Evolutionary conservation across 176 grass and related monocot genomes (phyloP), one percentile per base, ranked within the genome.

Genomic region (Aegilops umbellulata): DNA sequence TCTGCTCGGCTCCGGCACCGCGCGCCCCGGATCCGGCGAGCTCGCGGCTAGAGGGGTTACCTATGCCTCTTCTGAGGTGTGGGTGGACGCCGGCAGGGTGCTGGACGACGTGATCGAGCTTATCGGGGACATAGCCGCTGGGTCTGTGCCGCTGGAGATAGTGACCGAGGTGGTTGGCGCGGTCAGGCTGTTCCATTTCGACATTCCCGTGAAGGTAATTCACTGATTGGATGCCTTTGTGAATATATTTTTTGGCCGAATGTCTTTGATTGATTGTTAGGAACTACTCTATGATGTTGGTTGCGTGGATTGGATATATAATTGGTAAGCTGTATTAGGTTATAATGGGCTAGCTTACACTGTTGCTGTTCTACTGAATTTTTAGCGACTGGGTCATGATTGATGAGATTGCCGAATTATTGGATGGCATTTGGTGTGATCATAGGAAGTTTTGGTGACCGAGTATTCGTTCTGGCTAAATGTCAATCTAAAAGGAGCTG

Each of bases 151-250:
- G 46, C 76, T 91, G 76, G 89, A 91, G 35, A 87, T 87, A 58
- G 81, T 91, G 4, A 87, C 89, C 5, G 85, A 91, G 85, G 85
- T 91, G 0, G 68, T 87, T 3, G 89, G 89, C 60, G 14, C 35
- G 0, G 23, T 91, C 68, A 80, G 23, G 35, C 14, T 87, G 46
- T 87, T 91, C 60, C 76, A 60, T 29, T 69, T 80, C 69, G 7
- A 80, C 60, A 91, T 91, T 10, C 85, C 89, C 10, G 85, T 91
- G 17, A 91, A 91, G 89, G 89, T 91, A 87, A 75, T 79, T 49
- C 2, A 26, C 38, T 73, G 14, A 73, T 46, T 15, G 12, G 11
- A 5, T 24, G 0, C 44, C 20, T 9, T 36, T 66, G 38, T 44
- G 1, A 24, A 29, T 29, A 29, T 29, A 29, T 29, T 29, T 29